Conservation (phyloP, 2,329 filamentous ascomycete species). For the Parascedosporium putredinis region DNA sequence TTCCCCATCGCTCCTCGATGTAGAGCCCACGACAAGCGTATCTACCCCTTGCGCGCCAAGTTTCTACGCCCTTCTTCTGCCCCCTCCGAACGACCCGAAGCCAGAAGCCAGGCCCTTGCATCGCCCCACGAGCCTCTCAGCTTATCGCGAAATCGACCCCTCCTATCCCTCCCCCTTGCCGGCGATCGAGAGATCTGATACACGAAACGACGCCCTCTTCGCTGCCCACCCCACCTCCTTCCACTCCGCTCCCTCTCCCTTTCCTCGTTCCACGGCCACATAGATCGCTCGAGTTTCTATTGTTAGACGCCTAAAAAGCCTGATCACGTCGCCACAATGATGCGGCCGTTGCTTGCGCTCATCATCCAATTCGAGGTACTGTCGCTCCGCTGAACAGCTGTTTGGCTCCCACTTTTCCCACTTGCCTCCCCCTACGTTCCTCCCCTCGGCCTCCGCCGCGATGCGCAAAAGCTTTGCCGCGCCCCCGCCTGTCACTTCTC, state of each 20-base stretch:
- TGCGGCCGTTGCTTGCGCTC: not conserved
- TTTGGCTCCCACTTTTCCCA: not conserved
- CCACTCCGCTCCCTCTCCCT: not conserved
- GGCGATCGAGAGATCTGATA: not conserved
- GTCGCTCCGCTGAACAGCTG: too few relatives aligned
- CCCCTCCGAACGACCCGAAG: not conserved
- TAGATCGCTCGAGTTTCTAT: not conserved
- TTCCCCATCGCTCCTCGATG: too few relatives aligned
- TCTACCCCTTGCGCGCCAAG: not conserved
- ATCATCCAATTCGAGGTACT: conserved; percentile 1
- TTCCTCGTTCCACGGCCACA: not conserved
- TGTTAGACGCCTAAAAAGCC: not conserved
- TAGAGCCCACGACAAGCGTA: too few relatives aligned
- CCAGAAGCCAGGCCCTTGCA: too few relatives aligned
- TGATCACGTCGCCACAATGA: not conserved
- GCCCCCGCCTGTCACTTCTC: too few relatives aligned
- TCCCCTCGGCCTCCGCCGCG: not conserved
- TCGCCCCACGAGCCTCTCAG: not conserved
- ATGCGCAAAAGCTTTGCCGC: too few relatives aligned
- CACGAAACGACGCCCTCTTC: not conserved
- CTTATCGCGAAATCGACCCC: too few relatives aligned
- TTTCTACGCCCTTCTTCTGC: not conserved
- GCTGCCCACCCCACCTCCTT: not conserved
- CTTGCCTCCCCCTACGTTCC: not conserved
- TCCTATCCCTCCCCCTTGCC: not conserved